Evolutionary conservation across 1,139 yeast genomes (phyloP).

Genomic region (Yarrowia galli): DNA sequence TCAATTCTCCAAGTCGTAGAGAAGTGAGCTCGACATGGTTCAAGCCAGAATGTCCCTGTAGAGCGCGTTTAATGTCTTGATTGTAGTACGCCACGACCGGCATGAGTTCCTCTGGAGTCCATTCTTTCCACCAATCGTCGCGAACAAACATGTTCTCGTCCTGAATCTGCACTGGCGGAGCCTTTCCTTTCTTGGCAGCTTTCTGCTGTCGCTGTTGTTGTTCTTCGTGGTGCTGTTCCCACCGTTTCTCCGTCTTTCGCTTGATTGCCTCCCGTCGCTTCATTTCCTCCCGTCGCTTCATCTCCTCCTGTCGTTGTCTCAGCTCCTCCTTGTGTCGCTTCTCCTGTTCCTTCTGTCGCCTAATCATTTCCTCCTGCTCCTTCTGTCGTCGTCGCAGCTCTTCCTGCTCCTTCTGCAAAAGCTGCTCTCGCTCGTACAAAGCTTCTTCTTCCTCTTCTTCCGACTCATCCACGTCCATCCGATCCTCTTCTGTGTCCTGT

Average conservation of each 20-base stretch:
- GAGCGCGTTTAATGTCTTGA: background rate
- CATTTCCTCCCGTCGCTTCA: no score
- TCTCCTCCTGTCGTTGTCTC: no score
- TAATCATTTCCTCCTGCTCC: no score
- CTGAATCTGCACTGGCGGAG: background rate
- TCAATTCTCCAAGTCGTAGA: background rate
- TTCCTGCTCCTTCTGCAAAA: background rate
- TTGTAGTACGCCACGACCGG: slow-evolving; percentile 4
- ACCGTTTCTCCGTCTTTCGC: no score
- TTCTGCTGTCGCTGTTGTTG: no score
- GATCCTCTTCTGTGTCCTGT: background rate
- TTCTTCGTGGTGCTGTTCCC: no score
- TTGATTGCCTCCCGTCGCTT: no score
- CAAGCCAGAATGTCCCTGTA: background rate
- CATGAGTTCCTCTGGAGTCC: background rate
- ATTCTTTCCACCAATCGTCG: slow-evolving; percentile 31
- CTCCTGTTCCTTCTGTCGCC: no score
- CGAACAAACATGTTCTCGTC: slow-evolving; percentile 3
- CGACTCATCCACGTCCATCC: slow-evolving; percentile 11
- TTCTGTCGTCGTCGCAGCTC: no score
- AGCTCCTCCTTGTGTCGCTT: no score
- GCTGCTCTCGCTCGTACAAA: background rate
- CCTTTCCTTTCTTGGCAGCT: background rate
- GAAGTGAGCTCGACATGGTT: background rate
- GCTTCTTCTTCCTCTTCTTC: background rate